Evolutionary conservation across 805 yeast genomes (phyloP), one percentile per base, ranked within the genome.

Genomic region (Pichia sporocuriosa): DNA sequence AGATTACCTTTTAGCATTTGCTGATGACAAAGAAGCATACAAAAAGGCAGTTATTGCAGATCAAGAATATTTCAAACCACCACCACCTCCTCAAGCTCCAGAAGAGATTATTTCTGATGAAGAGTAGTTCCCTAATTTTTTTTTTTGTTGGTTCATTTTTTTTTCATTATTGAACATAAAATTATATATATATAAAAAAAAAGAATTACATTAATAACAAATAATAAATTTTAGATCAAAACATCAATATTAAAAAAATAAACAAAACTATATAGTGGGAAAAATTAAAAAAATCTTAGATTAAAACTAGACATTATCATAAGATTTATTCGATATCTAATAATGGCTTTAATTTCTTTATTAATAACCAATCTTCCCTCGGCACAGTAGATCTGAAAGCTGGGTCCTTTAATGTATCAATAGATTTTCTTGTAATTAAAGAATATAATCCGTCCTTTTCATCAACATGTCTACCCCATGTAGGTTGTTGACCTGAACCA

Each of bases 391-490:
- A 90, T 66, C 99, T 79, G 79, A 93, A 93, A 4, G 97, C 97
- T 32, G 96, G 94, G 57, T 93, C 98, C 69, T 93, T 93, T 73
- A 93, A 78, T n/a, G 95, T 84, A 62, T 93, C 97, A 54, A 93
- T 89, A 27, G 96, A 84, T 65, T 73, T 84, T 72, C 98, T 80
- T 11, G 93, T 61, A 50, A 93, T 76, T 68, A 84, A 72, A n/a
- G 98, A 90, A 67, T 89, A 93, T 59, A 93, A 70, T 35, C 76
- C 73, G 64, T 93, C 99, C 45, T 77, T 70, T 67, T 93, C 99
- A 63, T 88, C 96, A 54, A 93, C 94, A 61, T 93, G 99, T 70
- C 98, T 86, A 49, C 99, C 99, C 97, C 97, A 93, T 12, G 86
- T 81, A 42, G 98, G 97, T 68, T 88, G 96, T 50, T 85, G 90